Base-by-base conservation (phyloP, 306 rosid genomes). In the Prunus mongolica region DNA sequence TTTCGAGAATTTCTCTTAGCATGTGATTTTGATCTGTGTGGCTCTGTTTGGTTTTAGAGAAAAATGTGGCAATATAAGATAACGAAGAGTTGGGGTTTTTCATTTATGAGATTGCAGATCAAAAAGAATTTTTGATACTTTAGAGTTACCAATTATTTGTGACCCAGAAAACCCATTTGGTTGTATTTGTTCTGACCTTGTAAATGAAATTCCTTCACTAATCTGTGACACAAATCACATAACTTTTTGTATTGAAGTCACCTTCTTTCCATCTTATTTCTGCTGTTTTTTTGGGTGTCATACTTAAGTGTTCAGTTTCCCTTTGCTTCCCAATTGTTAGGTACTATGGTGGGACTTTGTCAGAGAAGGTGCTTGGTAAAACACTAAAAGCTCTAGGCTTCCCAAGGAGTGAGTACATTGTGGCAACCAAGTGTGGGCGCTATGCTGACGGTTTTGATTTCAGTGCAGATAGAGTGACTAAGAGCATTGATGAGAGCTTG, bases 401-500 rank as follows among this genome's bases (percentile, higher is more conserved):
- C 83, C 93, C 89, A 0, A 82, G 98, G 83, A 88, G 80, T 47
- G 87, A 93, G 24, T 95, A 92, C 68, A 75, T 92, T 55, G 98
- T 92, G 2, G 82, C 98, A 27, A 95, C 98, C 4, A 95, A 95
- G 80, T 95, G 98, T 12, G 98, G 98, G 3, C 76, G 98, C 15
- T 95, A 95, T 51, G 75, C 11, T 8, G 96, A 95, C 14, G 96
- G 98, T 6, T 95, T 92, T 56, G 92, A 95, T 86, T 95, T 95
- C 79, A 88, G 97, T 81, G 96, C 95, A 1, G 93, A 92, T 45
- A 84, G 97, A 83, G 96, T 94, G 16, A 90, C 90, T 12, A 86
- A 69, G 79, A 92, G 98, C 84, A 78, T 95, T 14, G 96, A 92
- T 3, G 98, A 95, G 90, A 95, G 98, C 83, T 90, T 95, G 88